A percentile compares a stretch with the other conserved stretches of the same genome.
These are phyloP conservation scores for Neoboletus brunneissimus DNA, from an alignment of 768 basidiomycete genomes.

Conservation along the genomic window DNA sequence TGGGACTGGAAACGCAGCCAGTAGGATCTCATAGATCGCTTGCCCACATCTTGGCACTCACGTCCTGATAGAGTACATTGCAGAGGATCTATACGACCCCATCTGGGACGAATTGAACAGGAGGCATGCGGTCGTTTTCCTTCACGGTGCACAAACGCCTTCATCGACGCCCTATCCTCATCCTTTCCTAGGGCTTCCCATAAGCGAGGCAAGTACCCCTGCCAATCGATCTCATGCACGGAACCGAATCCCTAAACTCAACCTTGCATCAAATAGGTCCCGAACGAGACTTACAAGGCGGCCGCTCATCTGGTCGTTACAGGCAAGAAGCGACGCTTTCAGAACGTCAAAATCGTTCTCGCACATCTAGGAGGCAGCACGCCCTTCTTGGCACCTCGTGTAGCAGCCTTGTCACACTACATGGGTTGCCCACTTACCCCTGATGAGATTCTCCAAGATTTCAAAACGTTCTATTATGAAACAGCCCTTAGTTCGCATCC, in stretches of 20 bases:
- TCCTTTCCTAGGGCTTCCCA: slow-evolving; percentile 60
- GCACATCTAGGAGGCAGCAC: slow-evolving; percentile 74
- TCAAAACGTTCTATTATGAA: slow-evolving; percentile 71
- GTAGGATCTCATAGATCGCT: slow-evolving; percentile 34
- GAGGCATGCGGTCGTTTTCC: slow-evolving; percentile 60
- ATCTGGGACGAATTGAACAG: slow-evolving; percentile 70
- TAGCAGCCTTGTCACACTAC: slow-evolving; percentile 62
- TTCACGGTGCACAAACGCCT: slow-evolving; percentile 69
- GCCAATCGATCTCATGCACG: slow-evolving; percentile 3
- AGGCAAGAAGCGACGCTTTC: slow-evolving; percentile 62
- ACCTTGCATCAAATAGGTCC: slow-evolving; percentile 42
- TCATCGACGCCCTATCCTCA: slow-evolving; percentile 66
- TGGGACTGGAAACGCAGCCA: slow-evolving; percentile 51
- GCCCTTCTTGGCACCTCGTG: slow-evolving; percentile 62
- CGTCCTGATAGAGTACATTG: slow-evolving; percentile 53
- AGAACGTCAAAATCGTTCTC: slow-evolving; percentile 60
- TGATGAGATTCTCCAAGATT: slow-evolving; percentile 67
- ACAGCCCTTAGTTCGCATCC: slow-evolving; percentile 63
- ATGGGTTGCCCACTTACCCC: slow-evolving; percentile 68
- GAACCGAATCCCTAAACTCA: background rate
- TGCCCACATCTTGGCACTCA: slow-evolving; percentile 4
- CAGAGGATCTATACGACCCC: slow-evolving; percentile 58
- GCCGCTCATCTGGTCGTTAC: slow-evolving; percentile 75
- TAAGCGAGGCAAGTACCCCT: slow-evolving; percentile 51
- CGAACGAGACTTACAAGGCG: slow-evolving; percentile 81